phyloP scores from a whole-genome alignment of 768 basidiomycete species.

The Lactifluus volemus region DNA sequence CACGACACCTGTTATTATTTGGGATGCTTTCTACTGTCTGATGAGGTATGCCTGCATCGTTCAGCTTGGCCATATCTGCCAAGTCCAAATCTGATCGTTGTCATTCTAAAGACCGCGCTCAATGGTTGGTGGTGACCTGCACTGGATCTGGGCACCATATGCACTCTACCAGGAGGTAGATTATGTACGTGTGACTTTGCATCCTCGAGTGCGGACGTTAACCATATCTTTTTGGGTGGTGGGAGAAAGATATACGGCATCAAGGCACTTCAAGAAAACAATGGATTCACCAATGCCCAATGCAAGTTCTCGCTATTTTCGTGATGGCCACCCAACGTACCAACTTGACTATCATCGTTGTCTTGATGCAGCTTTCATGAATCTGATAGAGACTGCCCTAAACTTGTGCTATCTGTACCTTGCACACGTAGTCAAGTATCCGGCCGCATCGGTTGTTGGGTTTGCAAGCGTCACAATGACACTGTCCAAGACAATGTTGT shows the following conservation, averaged over 20 bases:
- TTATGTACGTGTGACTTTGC: slow-evolving; percentile 25
- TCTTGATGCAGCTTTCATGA: slow-evolving; percentile 54
- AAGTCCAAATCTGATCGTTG: background rate
- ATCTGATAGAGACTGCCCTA: slow-evolving; percentile 68
- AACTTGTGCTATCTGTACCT: slow-evolving; percentile 72
- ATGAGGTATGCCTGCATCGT: slow-evolving; percentile 47
- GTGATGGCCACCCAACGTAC: background rate
- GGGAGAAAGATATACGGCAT: slow-evolving; percentile 61
- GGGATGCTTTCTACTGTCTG: slow-evolving; percentile 80
- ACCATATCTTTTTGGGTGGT: background rate
- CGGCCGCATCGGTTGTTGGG: slow-evolving; percentile 65
- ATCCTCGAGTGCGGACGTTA: background rate
- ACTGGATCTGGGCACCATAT: slow-evolving; percentile 90
- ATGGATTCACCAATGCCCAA: slow-evolving; percentile 84
- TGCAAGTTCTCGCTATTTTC: slow-evolving; percentile 26
- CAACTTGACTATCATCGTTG: background rate
- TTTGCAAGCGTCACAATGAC: slow-evolving; percentile 72
- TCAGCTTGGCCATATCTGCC: background rate
- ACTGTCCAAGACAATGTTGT: slow-evolving; percentile 77
- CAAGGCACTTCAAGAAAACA: slow-evolving; percentile 48
- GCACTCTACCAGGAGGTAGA: slow-evolving; percentile 63
- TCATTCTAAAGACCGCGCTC: slow-evolving; percentile 57
- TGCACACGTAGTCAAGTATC: slow-evolving; percentile 50
- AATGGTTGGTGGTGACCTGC: slow-evolving; percentile 79
- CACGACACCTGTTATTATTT: slow-evolving; percentile 54